Conservation (phyloP, 495 filamentous ascomycete genomes). For the Emericellopsis terricola region DNA sequence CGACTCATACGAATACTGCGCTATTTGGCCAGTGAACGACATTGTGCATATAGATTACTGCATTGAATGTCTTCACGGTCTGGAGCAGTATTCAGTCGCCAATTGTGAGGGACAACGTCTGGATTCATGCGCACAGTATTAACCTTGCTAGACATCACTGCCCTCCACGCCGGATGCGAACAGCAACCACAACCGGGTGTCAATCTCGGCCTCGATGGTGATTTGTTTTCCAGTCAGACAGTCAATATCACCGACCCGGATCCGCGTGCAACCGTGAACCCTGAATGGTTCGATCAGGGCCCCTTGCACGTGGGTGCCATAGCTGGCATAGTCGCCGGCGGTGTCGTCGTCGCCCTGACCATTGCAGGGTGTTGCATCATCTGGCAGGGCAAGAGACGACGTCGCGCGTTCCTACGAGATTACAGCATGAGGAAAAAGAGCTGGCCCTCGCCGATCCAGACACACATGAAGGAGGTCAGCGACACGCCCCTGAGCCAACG, state of each 20-base stretch:
- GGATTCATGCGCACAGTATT: too few relatives aligned
- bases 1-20: constrained; percentile 22
- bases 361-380: constrained; percentile 25
- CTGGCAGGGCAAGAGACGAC: constrained; percentile 27
- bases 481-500: constrained; percentile 30
- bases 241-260: constrained; percentile 3
- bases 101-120: too few relatives aligned
- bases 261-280: neutral
- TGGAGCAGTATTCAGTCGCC: too few relatives aligned
- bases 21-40: constrained; percentile 13
- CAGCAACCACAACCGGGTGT: constrained; percentile 18
- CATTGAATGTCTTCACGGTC: constrained; percentile 13
- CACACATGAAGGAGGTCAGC: constrained; percentile 20
- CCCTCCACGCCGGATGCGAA: constrained; percentile 28
- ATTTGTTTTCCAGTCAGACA: constrained; percentile 24
- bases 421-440: constrained; percentile 14
- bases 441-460: constrained; percentile 12
- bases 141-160: constrained; percentile 21
- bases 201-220: constrained; percentile 23
- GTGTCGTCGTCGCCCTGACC: constrained; percentile 21
- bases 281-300: constrained; percentile 10
- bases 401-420: constrained; percentile 21
- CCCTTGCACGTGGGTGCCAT: constrained; percentile 29
- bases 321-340: constrained; percentile 33
- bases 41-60: constrained; percentile 7